Evolutionary conservation across 768 basidiomycete species (phyloP).

Genomic region (Xanthoconium stramineum): DNA sequence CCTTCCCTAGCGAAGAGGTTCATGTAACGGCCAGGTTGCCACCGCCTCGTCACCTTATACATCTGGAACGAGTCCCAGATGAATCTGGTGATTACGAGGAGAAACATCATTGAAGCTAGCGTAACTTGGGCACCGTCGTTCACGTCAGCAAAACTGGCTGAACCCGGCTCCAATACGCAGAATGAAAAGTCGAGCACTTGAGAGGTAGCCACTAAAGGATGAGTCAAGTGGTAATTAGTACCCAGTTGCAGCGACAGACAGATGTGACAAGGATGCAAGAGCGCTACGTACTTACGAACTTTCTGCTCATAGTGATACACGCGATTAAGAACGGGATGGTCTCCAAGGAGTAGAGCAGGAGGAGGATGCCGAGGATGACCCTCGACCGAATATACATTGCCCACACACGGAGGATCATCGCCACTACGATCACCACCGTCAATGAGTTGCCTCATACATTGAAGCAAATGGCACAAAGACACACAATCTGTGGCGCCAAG

Average conservation of each 20-base stretch:
- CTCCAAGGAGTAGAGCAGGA: constrained; percentile 5
- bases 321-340: neutral
- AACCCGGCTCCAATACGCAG: no score
- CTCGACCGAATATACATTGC: constrained; percentile 11
- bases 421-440: constrained; percentile 1
- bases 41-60: neutral
- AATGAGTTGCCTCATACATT: neutral
- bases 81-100: neutral
- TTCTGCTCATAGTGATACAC: neutral
- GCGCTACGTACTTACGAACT: neutral
- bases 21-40: neutral
- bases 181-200: neutral
- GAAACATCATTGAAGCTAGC: neutral
- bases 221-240: neutral
- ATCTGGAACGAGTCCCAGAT: neutral
- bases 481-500: constrained; percentile 7
- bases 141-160: neutral
- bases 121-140: neutral
- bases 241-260: neutral
- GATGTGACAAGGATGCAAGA: neutral
- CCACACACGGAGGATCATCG: constrained; percentile 18
- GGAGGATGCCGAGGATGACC: constrained; percentile 8
- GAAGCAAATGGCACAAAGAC: neutral
- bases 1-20: constrained; percentile 2
- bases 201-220: neutral